These are phyloP conservation scores for Wilhelminamyces savonicus DNA, from an alignment of 805 yeast species.

Conservation along the genomic window DNA sequence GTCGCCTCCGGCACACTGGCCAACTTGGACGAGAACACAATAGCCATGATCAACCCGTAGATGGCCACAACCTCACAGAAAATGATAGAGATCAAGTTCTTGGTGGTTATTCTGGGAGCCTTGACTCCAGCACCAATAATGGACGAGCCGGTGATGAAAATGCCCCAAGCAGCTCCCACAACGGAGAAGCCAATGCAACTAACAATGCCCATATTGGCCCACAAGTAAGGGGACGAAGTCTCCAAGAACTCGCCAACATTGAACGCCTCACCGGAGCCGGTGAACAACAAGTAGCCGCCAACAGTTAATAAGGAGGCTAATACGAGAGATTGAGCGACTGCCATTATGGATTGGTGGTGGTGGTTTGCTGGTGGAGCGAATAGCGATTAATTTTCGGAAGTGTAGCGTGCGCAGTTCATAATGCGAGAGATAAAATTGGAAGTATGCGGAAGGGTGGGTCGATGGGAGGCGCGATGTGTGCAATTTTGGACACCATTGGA, in stretches of 20 bases:
- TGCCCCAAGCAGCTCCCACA: slow-evolving; percentile 99
- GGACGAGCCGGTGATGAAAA: slow-evolving; percentile 90
- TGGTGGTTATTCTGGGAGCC: slow-evolving; percentile 95
- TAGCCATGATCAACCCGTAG: slow-evolving; percentile 95
- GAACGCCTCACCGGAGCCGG: slow-evolving; percentile 88
- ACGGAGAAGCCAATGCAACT: slow-evolving; percentile 91
- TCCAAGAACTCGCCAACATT: slow-evolving; percentile 85
- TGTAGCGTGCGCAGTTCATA: background rate
- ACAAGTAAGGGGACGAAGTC: slow-evolving; percentile 88
- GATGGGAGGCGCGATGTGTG: background rate
- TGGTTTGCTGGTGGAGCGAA: background rate
- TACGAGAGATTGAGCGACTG: slow-evolving; percentile 19
- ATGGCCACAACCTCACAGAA: slow-evolving; percentile 99
- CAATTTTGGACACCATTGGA: background rate
- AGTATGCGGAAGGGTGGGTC: background rate
- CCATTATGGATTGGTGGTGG: slow-evolving; percentile 8
- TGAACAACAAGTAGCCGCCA: slow-evolving; percentile 68
- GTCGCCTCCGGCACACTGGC: slow-evolving; percentile 57
- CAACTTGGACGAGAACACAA: slow-evolving; percentile 90
- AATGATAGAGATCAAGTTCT: slow-evolving; percentile 91
- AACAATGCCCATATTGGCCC: slow-evolving; percentile 91
- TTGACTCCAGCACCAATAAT: slow-evolving; percentile 97
- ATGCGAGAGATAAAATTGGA: background rate
- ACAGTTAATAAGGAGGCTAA: slow-evolving; percentile 29
- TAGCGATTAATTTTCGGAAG: background rate